A percentile compares a stretch with the other conserved stretches of the same genome.
Evolutionary conservation across 2,329 filamentous ascomycete genomes (phyloP).

Genomic region (Pyrenophora tritici-repentis): DNA sequence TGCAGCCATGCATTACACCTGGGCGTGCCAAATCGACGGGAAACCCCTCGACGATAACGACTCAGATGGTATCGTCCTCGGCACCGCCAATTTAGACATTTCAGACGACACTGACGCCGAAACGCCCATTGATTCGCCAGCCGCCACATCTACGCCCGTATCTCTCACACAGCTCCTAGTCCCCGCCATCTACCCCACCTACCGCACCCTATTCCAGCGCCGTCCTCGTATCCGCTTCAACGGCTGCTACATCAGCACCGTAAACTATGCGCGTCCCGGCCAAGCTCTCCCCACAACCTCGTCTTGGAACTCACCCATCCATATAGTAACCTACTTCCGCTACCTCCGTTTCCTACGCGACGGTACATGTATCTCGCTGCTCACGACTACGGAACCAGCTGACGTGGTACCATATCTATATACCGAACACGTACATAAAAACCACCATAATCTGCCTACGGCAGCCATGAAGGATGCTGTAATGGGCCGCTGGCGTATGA

Average conservation of each 20-base stretch:
- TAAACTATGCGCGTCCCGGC: conserved; percentile 89
- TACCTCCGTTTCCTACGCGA: conserved; percentile 95
- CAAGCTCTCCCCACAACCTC: conserved; percentile 71
- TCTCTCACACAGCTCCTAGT: conserved; percentile 40
- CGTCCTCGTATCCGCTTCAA: conserved; percentile 91
- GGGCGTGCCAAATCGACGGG: conserved; percentile 65
- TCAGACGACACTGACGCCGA: conserved; percentile 18
- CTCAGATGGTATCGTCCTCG: conserved; percentile 38
- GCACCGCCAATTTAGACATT: conserved; percentile 20
- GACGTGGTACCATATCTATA: conserved; percentile 86
- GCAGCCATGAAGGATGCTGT: conserved; percentile 71
- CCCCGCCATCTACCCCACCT: conserved; percentile 48
- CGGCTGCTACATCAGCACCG: conserved; percentile 93
- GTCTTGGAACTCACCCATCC: conserved; percentile 80
- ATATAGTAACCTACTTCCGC: conserved; percentile 97
- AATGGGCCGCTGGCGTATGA: conserved; percentile 68
- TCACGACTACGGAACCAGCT: conserved; percentile 79
- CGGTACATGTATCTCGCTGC: conserved; percentile 78
- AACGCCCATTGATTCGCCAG: conserved; percentile 4
- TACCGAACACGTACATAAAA: conserved; percentile 65
- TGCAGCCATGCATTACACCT: conserved; percentile 80
- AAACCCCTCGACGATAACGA: conserved; percentile 46
- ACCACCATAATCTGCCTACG: conserved; percentile 50
- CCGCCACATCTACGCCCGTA: conserved; percentile 17
- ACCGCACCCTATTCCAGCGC: conserved; percentile 73